Conservation (phyloP, 2,329 filamentous ascomycete species). For the Ophiostoma australiae region DNA sequence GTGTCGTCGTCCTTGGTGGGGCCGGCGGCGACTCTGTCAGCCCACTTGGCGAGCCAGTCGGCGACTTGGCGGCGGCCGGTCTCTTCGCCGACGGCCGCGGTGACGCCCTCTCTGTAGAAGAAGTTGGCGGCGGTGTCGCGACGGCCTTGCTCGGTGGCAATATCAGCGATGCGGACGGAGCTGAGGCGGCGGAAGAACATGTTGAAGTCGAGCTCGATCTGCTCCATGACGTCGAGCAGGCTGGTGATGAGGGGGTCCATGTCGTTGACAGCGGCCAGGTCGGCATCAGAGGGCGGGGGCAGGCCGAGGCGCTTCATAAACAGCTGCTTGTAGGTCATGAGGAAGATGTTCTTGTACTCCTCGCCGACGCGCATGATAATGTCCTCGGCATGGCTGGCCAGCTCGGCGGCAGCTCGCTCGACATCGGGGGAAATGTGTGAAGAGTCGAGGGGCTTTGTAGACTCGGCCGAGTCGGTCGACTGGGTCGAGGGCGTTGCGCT, state of each 20-base stretch:
- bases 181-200: constrained; percentile 84
- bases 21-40: constrained; percentile 55
- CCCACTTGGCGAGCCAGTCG: constrained; percentile 79
- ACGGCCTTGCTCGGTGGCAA: constrained; percentile 61
- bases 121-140: constrained; percentile 65
- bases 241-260: constrained; percentile 80
- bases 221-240: constrained; percentile 74
- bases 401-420: constrained; percentile 61
- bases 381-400: constrained; percentile 75
- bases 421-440: constrained; percentile 44
- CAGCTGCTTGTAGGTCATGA: constrained; percentile 80
- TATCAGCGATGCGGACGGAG: constrained; percentile 53
- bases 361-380: constrained; percentile 76
- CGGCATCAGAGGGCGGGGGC: background rate
- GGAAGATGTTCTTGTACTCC: constrained; percentile 82
- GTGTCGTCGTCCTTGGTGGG: constrained; percentile 52
- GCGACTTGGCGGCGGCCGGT: constrained; percentile 63
- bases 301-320: constrained; percentile 80
- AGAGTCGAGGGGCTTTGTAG: background rate
- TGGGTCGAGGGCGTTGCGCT: background rate
- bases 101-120: constrained; percentile 70
- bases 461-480: background rate
- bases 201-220: constrained; percentile 83
- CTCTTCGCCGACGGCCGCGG: constrained; percentile 51
- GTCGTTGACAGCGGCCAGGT: constrained; percentile 60